Evolutionary conservation across 2,329 filamentous ascomycete species (phyloP).

Genomic region (Pseudocercospora crystallina): DNA sequence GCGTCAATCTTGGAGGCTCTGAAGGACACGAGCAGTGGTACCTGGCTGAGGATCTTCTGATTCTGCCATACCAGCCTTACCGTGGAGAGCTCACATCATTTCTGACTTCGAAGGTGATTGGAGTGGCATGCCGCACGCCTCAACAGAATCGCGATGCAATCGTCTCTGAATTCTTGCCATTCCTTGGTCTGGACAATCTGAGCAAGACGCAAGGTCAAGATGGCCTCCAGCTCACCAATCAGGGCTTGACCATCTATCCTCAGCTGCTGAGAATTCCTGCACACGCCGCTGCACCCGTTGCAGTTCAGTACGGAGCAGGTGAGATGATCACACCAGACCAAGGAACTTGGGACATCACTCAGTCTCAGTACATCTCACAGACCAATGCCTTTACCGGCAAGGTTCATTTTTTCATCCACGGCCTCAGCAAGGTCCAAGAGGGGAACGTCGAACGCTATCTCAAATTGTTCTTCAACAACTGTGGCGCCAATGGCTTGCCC

Average conservation of each 20-base stretch:
- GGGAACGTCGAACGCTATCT: too few relatives aligned
- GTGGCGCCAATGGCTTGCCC: too few relatives aligned
- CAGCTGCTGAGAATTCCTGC: constrained; percentile 5
- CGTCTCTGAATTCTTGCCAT: neutral
- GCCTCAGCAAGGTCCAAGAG: too few relatives aligned
- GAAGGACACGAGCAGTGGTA: constrained; percentile 4
- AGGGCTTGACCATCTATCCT: neutral
- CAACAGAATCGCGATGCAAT: constrained; percentile 1
- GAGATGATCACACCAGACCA: neutral
- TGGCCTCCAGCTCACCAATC: too few relatives aligned
- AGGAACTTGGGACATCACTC: neutral
- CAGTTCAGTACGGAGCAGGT: neutral
- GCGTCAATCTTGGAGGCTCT: constrained; percentile 5
- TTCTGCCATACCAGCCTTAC: constrained; percentile 5
- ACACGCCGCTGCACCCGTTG: neutral
- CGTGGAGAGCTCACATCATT: constrained; percentile 1
- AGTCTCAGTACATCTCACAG: neutral
- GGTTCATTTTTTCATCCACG: too few relatives aligned
- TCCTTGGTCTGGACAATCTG: neutral
- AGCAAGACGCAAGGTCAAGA: neutral
- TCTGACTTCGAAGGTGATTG: neutral
- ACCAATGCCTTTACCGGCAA: too few relatives aligned
- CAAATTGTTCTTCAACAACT: too few relatives aligned
- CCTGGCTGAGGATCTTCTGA: constrained; percentile 2
- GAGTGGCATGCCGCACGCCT: neutral